Base-by-base conservation (phyloP, 2,329 filamentous ascomycete genomes). In the Sporothrix pseudoabietina region DNA sequence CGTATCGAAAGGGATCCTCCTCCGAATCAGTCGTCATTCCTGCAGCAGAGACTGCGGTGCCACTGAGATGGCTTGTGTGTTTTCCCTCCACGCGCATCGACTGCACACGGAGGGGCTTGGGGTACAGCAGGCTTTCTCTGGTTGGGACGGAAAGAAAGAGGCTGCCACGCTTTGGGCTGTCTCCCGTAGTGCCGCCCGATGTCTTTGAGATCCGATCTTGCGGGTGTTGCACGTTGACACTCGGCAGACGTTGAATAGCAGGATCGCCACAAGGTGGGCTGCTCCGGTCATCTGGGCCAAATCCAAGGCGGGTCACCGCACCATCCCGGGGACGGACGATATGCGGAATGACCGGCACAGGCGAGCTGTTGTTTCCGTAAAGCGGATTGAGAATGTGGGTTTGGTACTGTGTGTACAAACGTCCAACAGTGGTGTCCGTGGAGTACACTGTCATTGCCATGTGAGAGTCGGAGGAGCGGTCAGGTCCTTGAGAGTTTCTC, bases 1-100 rank as follows among this genome's bases (percentile, higher is more conserved):
- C 85, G 74, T 85, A 87, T 66, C 80, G 80, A 78, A 87, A 87
- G 0, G 83, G 84, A 55, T 86, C 84, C 0, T 80, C 78, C 44
- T 81, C 80, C 0, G 82, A 83, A 6, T 79, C 81, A 35, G 80
- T 81, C 3, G 78, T 79, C 52, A 74, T 55, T 10, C 76, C 77
- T 5, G 72, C 75, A 10, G 78, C 78, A 32, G 72, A 81, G 55
- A 74, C 78, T 77, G n/a, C 80, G 76, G 71, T 77, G 57, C 75
- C 77, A 68, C 75, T 78, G 26, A 70, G 72, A n/a, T 75, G 61
- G 32, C 76, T 76, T 4, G n/a, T 26, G 52, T 72, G 74, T 16
- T 68, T 76, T 10, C 22, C 69, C 5, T 74, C 71, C 16, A 19
- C 54, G 9, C 41, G 61, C 55, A 76, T 68, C 1, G 75, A 76